Base-by-base conservation (phyloP, 2,329 filamentous ascomycete genomes). In the Capronia epimyces region DNA sequence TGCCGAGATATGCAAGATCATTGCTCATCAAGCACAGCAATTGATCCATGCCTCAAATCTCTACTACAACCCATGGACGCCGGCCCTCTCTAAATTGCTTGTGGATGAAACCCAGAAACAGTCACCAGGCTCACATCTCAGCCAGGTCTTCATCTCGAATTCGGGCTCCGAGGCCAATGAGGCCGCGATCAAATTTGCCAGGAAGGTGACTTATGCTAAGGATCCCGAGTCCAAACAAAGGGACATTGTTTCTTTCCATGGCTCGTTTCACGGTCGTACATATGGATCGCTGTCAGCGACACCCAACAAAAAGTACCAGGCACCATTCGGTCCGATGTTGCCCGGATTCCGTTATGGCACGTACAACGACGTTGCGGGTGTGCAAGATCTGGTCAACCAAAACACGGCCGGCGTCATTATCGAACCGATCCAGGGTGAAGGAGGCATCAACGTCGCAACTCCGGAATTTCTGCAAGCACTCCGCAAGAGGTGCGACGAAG, bases 151-250 rank as follows among this genome's bases (percentile, higher is more conserved):
- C 66, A 80, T 98, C 59, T 95, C 89, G 75, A 98, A 98, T 73
- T 96, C 90, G 3, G 93, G 93, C 53, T 88, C 87, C 53, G 93
- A 98, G 72, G 93, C 93, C 66, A 98, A 98, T 69, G 93, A 98
- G 73, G 93, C 91, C 1, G 93, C 91, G 29, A 86, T 98, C 68
- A 98, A 98, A 70, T 97, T 98, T 64, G 87, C 91, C 16, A 82
- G 93, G 62, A 98, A 98, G 71, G 84, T 86, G 18, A 90, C 89
- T 62, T 91, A 91, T 69, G 74, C 81, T 8, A 63, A 83, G 22
- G 84, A 89, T 57, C 81, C 86, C 1, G 81, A 81, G 0, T 84
- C 86, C 42, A 71, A 69, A 16, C 95, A 97, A 73, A 70, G 81
- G 62, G 89, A 96, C 64, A 72, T 98, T 42, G 87, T 97, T 45